Evolutionary conservation across 2,329 filamentous ascomycete genomes (phyloP), one percentile per base, ranked within the genome.

Genomic region (Fusarium lyarnte): DNA sequence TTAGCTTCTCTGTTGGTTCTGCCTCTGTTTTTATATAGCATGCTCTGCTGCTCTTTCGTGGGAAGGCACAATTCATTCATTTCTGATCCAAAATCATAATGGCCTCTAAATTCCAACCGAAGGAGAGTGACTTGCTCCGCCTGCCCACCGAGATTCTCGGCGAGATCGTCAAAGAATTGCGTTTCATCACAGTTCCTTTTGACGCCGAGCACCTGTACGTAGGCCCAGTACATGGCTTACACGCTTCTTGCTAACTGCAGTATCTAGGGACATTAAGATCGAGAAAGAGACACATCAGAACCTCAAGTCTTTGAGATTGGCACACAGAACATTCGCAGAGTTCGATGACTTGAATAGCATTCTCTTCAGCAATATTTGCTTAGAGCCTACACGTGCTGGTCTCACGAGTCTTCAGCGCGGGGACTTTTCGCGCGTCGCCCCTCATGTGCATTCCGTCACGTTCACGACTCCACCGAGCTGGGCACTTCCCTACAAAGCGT

Each of bases 11-110:
- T 27, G 27, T n/a, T 35, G n/a, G 46, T 5, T 23, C n/a, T 14
- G 4, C 5, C 3, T 23, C 11, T 6, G 11, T 25, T 7, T 12
- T 7, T 2, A 49, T 7, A 7, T 33, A 0, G 3, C 29, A 19
- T 0, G 4, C 3, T 6, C 9, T 49, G 9, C 27, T 17, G 14
- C 36, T 39, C 17, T 39, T 39, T 19, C 36, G 19, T 19, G 10
- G 45, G 31, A 31, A 13, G 12, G 31, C 12, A 31, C 11, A 31
- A 14, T 14, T n/a, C 21, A 16, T 14, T 21, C 5, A 10, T 5
- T 2, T 11, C 25, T 13, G 5, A 29, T 29, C 8, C 17, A 19
- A 3, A 5, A 6, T 39, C 25, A 19, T 4, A 23, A 55, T 55
- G 53, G 1, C 12, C 0, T 19, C 53, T 23, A 17, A n/a, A 25